Evolutionary conservation across 106 monocot genomes (phyloP).

Genomic region (Dendrobium nobile): DNA sequence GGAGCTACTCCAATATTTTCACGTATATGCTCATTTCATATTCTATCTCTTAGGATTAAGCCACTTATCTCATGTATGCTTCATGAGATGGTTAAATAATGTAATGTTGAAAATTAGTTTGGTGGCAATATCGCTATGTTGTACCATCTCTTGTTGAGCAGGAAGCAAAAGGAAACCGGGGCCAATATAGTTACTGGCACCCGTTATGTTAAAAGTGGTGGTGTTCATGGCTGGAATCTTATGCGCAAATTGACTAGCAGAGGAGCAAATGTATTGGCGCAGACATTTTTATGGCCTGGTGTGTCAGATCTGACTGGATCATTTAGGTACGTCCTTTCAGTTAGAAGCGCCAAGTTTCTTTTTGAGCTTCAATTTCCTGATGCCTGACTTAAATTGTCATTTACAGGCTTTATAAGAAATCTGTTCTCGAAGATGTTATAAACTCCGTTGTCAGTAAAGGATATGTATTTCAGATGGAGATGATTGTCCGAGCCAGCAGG

Average conservation of each 20-base stretch:
- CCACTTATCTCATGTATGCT: background rate
- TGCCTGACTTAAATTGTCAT: conserved; percentile 6
- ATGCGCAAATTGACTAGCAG: conserved; percentile 96
- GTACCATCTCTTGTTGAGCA: conserved; percentile 17
- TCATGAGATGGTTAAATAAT: background rate
- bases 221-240: conserved; percentile 99
- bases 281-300: conserved; percentile 91
- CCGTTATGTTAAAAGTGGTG: conserved; percentile 83
- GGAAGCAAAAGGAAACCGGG: conserved; percentile 89
- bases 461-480: conserved; percentile 99
- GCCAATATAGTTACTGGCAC: conserved; percentile 96
- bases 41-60: too few relatives aligned
- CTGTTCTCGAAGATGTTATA: conserved; percentile 92
- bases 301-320: conserved; percentile 98
- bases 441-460: conserved; percentile 94
- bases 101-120: too few relatives aligned
- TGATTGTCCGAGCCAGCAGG: conserved; percentile 95
- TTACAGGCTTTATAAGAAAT: conserved; percentile 63
- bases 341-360: background rate
- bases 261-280: conserved; percentile 97
- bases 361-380: background rate
- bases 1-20: too few relatives aligned
- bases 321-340: conserved; percentile 47
- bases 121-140: background rate
- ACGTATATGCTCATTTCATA: too few relatives aligned